Percentiles rank a stretch among this genome's conserved stretches.
Evolutionary conservation across 163 green algal genomes (phyloP).

Genomic region (Coccomyxa subellipsoidea): DNA sequence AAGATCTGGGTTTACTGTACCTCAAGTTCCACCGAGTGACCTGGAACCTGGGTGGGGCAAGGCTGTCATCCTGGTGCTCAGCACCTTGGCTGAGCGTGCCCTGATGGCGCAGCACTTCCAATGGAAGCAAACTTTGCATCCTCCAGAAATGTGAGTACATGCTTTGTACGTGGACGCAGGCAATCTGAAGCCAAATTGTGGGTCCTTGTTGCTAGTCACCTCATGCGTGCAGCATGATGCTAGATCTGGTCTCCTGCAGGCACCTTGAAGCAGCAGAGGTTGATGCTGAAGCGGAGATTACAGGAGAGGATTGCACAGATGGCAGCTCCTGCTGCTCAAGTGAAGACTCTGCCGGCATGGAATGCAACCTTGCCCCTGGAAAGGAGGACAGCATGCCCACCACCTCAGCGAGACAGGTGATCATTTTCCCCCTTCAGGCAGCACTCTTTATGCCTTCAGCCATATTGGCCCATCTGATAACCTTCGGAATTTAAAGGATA

Average conservation of each 20-base stretch:
- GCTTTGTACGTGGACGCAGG: too few species aligned
- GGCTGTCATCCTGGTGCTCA: background rate
- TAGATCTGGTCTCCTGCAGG: too few species aligned
- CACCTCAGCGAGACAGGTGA: background rate
- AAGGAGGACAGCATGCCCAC: background rate
- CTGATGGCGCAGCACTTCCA: background rate
- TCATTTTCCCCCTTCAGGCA: too few species aligned
- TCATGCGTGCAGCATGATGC: too few species aligned
- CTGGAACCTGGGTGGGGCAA: background rate
- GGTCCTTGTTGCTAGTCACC: too few species aligned
- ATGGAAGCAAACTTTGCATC: background rate
- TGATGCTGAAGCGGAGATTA: background rate
- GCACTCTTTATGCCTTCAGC: too few species aligned
- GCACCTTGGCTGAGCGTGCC: background rate
- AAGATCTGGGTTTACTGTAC: background rate
- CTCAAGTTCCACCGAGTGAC: background rate
- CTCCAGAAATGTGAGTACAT: background rate
- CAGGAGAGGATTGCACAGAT: background rate
- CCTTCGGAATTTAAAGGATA: too few species aligned
- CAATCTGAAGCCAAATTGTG: too few species aligned
- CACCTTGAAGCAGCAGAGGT: background rate
- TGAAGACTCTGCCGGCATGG: background rate
- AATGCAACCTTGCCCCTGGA: background rate
- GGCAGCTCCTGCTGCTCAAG: background rate
- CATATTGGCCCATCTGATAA: too few species aligned